phyloP scores from a whole-genome alignment of 345 rosid species.

The Lepidium aucheri region DNA sequence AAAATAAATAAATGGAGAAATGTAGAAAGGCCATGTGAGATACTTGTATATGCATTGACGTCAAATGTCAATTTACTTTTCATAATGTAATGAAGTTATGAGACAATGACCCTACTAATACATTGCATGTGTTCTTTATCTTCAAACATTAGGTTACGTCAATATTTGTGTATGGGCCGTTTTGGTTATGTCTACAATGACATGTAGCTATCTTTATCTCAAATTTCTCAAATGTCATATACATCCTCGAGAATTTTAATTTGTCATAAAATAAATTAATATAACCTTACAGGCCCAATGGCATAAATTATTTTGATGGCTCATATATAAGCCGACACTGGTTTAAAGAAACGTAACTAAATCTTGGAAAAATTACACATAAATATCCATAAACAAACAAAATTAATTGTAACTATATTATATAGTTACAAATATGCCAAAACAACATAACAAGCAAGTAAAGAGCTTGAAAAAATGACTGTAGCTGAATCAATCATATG shows the following conservation, averaged over 20 bases:
- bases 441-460: too few species aligned
- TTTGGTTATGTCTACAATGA: constrained; percentile 17
- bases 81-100: not conserved
- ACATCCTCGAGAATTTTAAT: not conserved
- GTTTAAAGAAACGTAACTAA: too few species aligned
- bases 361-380: too few species aligned
- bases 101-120: constrained; percentile 27
- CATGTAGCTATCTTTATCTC: constrained; percentile 10
- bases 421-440: too few species aligned
- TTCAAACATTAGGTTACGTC: not conserved
- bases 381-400: too few species aligned
- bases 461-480: too few species aligned
- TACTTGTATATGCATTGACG: not conserved
- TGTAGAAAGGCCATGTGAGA: constrained; percentile 20
- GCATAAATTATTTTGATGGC: not conserved
- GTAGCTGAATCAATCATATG: too few species aligned
- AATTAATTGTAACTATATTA: too few species aligned
- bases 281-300: not conserved
- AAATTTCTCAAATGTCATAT: not conserved
- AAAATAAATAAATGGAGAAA: constrained; percentile 13
- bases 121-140: constrained; percentile 14
- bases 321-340: not conserved
- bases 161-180: not conserved
- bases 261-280: too few species aligned
- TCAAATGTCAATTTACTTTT: constrained; percentile 6